A percentile compares a stretch with the other conserved stretches of the same genome.
phyloP scores from a whole-genome alignment of 73 alveolate species.

The Breviolum minutum region DNA sequence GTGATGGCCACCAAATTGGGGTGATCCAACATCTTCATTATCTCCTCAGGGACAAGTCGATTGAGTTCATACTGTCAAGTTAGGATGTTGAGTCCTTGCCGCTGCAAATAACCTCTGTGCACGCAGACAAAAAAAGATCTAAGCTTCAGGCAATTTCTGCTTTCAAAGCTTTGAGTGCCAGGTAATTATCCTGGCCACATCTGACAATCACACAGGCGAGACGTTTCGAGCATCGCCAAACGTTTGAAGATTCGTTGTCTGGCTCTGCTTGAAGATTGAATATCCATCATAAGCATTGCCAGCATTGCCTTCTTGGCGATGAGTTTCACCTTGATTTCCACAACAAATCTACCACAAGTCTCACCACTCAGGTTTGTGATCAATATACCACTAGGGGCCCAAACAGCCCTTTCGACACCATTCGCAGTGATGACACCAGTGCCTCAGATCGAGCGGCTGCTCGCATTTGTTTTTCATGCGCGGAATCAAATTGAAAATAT shows the following conservation, averaged over 20 bases:
- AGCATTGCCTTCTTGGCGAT: slow-evolving; percentile 43
- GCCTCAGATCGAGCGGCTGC: neutral
- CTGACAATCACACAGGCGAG: too few relatives aligned
- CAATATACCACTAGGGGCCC: neutral
- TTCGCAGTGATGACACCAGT: slow-evolving; percentile 68
- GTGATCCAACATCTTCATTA: slow-evolving; percentile 86
- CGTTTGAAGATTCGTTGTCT: too few relatives aligned
- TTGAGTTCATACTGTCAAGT: neutral
- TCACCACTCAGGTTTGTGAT: neutral
- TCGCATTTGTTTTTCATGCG: too few relatives aligned
- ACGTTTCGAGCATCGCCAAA: too few relatives aligned
- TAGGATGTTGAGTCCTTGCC: too few relatives aligned
- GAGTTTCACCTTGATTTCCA: slow-evolving; percentile 9
- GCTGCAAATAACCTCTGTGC: neutral
- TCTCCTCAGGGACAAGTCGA: slow-evolving; percentile 15
- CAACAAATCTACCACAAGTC: too few relatives aligned
- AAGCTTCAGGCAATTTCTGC: slow-evolving; percentile 16
- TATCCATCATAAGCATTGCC: neutral
- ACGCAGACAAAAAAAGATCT: neutral
- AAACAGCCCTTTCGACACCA: slow-evolving; percentile 69
- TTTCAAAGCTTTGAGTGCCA: slow-evolving; percentile 28
- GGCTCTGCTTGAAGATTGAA: too few relatives aligned
- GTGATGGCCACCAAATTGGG: slow-evolving; percentile 76
- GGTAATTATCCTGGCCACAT: neutral
- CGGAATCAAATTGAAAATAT: too few relatives aligned